These are phyloP conservation scores for Aspergillus ellipticus DNA, from an alignment of 495 filamentous ascomycete species.

Conservation along the genomic window DNA sequence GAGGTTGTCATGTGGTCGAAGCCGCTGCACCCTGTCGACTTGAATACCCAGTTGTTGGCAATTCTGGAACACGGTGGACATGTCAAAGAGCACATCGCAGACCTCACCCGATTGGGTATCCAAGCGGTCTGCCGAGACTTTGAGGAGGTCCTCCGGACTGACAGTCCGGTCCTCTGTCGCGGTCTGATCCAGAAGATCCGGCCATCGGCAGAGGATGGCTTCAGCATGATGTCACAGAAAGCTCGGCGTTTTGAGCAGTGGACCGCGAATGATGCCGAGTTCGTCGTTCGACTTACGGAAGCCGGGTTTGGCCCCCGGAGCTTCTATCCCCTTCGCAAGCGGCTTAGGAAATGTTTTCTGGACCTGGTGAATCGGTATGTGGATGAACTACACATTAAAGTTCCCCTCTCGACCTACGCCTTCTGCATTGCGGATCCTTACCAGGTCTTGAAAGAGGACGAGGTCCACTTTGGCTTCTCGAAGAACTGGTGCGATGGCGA, in stretches of 20 bases:
- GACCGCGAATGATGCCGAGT: constrained; percentile 30
- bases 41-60: constrained; percentile 76
- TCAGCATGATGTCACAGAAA: constrained; percentile 17
- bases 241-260: constrained; percentile 34
- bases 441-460: constrained; percentile 63
- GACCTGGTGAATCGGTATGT: constrained; percentile 52
- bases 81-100: constrained; percentile 54
- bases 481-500: constrained; percentile 51
- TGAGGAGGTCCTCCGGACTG: constrained; percentile 49
- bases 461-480: constrained; percentile 81
- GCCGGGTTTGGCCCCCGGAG: constrained; percentile 62
- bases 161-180: constrained; percentile 35
- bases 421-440: constrained; percentile 81
- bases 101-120: constrained; percentile 58
- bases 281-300: constrained; percentile 38
- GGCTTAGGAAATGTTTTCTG: constrained; percentile 51
- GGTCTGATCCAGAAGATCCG: constrained; percentile 36
- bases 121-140: constrained; percentile 48
- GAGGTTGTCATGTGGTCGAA: constrained; percentile 66
- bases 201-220: constrained; percentile 23
- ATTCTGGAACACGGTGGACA: constrained; percentile 66
- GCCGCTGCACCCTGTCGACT: constrained; percentile 55
- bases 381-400: constrained; percentile 64
- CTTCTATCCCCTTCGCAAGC: constrained; percentile 56
- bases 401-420: constrained; percentile 71